phyloP scores from a whole-genome alignment of 805 yeast species.

The Ogataea thermomethanolica region DNA sequence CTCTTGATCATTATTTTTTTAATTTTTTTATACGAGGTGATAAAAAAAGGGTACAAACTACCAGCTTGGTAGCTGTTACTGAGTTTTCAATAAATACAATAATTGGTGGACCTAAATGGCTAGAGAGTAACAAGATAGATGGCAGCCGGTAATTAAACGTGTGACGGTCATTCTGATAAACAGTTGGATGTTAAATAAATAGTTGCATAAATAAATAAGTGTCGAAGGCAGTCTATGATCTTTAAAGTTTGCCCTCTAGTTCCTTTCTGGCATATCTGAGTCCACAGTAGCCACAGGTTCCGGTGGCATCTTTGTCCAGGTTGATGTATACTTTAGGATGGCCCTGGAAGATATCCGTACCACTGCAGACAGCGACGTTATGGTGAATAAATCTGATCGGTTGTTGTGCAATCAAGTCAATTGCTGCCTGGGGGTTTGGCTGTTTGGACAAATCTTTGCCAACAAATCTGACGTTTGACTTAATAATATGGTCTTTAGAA shows the following conservation, averaged over 20 bases:
- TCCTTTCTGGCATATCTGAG: slow-evolving; percentile 59
- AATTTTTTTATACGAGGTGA: background rate
- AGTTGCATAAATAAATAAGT: slow-evolving; percentile 3
- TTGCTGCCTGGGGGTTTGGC: slow-evolving; percentile 81
- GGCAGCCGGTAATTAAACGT: no score
- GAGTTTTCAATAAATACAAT: no score
- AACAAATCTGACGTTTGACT: slow-evolving; percentile 60
- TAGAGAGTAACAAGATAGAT: no score
- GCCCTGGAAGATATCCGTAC: slow-evolving; percentile 74
- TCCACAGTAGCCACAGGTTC: slow-evolving; percentile 81
- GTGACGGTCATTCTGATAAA: no score
- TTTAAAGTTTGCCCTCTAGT: slow-evolving; percentile 31
- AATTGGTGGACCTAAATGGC: no score
- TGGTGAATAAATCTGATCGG: slow-evolving; percentile 59
- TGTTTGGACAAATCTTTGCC: slow-evolving; percentile 65
- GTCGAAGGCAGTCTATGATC: background rate
- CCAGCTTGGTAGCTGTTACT: no score
- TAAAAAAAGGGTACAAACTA: background rate
- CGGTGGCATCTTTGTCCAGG: slow-evolving; percentile 69
- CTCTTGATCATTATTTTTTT: background rate
- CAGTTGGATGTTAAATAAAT: no score
- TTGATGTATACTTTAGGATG: slow-evolving; percentile 83
- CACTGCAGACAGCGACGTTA: slow-evolving; percentile 78
- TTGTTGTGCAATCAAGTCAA: slow-evolving; percentile 71
- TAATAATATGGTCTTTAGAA: slow-evolving; percentile 52